phyloP scores from a whole-genome alignment of 805 yeast genomes.

The Monosporozyma solicola region DNA sequence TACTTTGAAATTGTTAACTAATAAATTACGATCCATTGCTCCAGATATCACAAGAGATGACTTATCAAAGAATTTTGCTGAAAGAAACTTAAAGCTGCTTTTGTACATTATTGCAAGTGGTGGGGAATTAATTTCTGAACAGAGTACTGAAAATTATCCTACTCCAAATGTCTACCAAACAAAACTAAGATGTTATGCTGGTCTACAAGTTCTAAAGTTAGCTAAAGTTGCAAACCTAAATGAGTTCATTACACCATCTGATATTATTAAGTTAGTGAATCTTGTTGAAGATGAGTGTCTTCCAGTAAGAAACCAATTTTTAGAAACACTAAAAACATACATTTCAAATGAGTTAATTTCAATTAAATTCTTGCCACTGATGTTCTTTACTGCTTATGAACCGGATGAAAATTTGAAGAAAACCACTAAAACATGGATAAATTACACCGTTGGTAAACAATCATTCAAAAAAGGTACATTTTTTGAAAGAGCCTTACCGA shows the following conservation, averaged over 20 bases:
- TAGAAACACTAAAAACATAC: slow-evolving; percentile 41
- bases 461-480: slow-evolving; percentile 35
- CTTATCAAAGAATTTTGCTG: slow-evolving; percentile 38
- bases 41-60: slow-evolving; percentile 29
- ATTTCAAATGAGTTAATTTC: slow-evolving; percentile 48
- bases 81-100: slow-evolving; percentile 59
- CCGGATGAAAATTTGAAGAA: slow-evolving; percentile 44
- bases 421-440: slow-evolving; percentile 61
- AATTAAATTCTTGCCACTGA: slow-evolving; percentile 54
- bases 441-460: slow-evolving; percentile 39
- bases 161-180: slow-evolving; percentile 59
- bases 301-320: slow-evolving; percentile 46
- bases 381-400: slow-evolving; percentile 72
- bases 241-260: slow-evolving; percentile 41
- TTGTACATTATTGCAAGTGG: slow-evolving; percentile 60
- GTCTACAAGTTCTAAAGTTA: slow-evolving; percentile 52
- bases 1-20: slow-evolving; percentile 49
- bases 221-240: slow-evolving; percentile 48
- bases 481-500: slow-evolving; percentile 58
- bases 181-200: slow-evolving; percentile 59
- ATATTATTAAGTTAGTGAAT: slow-evolving; percentile 45
- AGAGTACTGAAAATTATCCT: slow-evolving; percentile 36
- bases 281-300: slow-evolving; percentile 60
- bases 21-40: slow-evolving; percentile 40
- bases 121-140: slow-evolving; percentile 58